Evolutionary conservation across 177 flowering plant species (phyloP), one percentile per base, ranked within the genome.

Genomic region (Vitis hybrid): DNA sequence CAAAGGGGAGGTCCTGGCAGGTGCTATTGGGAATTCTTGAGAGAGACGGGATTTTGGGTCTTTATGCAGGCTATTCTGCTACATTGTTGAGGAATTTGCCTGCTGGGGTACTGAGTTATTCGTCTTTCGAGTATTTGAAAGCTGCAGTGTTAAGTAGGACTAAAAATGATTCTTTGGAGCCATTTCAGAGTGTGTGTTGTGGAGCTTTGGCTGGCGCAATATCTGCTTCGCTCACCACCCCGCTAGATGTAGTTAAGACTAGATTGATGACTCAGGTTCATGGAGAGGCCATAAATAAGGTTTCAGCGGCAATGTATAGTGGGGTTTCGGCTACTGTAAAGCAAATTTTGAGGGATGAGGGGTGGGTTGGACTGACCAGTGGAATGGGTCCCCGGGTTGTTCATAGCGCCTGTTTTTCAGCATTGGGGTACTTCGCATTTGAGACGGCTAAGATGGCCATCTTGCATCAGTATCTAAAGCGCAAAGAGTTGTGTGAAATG

Each of bases 171-270:
- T 55, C 84, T 73, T 71, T 95, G 73, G 91, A 90, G 78, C 97
- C 98, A 0, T 54, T 82, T 47, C 89, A 94, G 82, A 95, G 99
- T 73, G 95, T 95, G 53, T 77, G 78, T 59, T 95, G 99, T 76
- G 99, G 99, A 14, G 99, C 99, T 11, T 75, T 93, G 79, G 99
- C 99, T 2, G 99, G 99, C 28, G 98, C 94, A 0, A 92, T 95
- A 60, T 94, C 99, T 0, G 98, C 99, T 0, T 87, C 92, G 0
- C 24, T 95, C 22, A 92, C 97, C 0, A 94, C 97, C 1, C 97
- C 98, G 2, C 79, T 95, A 72, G 98, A 95, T 81, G 99, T 95
- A 69, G 90, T 95, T 57, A 95, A 95, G 86, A 95, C 99, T 1
- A 86, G 99, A 81, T 79, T 95, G 87, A 95, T 95, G 99, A 95